Evolutionary conservation across 2,329 filamentous ascomycete species (phyloP).

Genomic region (Botrytis fragariae): DNA sequence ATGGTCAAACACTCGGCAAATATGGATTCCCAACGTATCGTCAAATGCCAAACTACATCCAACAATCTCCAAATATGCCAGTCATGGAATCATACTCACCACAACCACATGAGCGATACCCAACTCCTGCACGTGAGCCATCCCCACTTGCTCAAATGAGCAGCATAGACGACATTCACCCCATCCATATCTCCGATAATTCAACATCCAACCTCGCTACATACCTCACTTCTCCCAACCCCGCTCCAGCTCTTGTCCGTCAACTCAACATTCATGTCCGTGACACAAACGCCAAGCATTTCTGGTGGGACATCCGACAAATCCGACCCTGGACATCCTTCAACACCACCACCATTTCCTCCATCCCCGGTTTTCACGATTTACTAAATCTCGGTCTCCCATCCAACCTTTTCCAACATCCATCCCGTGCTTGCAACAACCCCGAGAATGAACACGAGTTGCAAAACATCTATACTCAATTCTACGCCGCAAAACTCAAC

Average conservation of each 20-base stretch:
- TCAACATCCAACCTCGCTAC: conserved; percentile 67
- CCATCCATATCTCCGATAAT: conserved; percentile 38
- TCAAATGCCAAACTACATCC: conserved; percentile 60
- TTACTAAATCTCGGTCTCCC: conserved; percentile 71
- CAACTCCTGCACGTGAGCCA: conserved; percentile 43
- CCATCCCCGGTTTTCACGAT: conserved; percentile 68
- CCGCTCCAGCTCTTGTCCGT: conserved; percentile 77
- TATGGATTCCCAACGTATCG: conserved; percentile 85
- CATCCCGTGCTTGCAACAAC: conserved; percentile 51
- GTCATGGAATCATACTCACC: conserved; percentile 44
- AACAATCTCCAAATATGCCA: conserved; percentile 32
- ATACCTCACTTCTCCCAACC: conserved; percentile 78
- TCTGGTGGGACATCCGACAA: conserved; percentile 95
- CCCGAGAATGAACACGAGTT: conserved; percentile 78
- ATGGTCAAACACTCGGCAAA: conserved; percentile 62
- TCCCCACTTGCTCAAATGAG: conserved; percentile 42
- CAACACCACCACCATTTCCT: conserved; percentile 66
- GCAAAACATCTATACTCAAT: conserved; percentile 69
- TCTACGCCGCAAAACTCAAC: conserved; percentile 86
- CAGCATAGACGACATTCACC: conserved; percentile 37
- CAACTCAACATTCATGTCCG: conserved; percentile 68
- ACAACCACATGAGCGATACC: conserved; percentile 43
- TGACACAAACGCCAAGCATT: conserved; percentile 72
- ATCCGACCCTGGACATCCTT: conserved; percentile 81
- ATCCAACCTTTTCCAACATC: conserved; percentile 55